These are phyloP conservation scores for Alliaria petiolata DNA, from an alignment of 345 rosid genomes.

Conservation along the genomic window DNA sequence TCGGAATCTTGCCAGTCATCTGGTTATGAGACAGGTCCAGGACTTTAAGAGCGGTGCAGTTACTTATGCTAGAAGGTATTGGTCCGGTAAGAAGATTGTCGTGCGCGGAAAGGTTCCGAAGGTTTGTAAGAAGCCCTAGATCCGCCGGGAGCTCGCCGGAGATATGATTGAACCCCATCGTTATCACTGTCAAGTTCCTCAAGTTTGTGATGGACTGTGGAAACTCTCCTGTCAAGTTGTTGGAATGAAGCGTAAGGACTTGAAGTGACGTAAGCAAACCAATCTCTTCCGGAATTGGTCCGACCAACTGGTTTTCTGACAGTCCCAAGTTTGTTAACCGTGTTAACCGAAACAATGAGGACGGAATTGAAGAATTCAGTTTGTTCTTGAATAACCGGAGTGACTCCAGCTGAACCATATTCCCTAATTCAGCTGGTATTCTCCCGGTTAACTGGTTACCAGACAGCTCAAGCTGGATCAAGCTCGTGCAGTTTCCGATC, in stretches of 20 bases:
- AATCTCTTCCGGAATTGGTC: constrained; percentile 50
- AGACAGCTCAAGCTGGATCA: neutral
- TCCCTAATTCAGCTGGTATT: constrained; percentile 54
- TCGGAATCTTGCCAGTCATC: constrained; percentile 53
- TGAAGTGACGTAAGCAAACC: constrained; percentile 53
- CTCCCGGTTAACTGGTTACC: neutral
- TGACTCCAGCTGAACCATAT: constrained; percentile 42
- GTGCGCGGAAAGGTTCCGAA: constrained; percentile 51
- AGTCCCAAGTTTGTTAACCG: constrained; percentile 56
- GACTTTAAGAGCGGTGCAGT: constrained; percentile 53
- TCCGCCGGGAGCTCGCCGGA: constrained; percentile 59
- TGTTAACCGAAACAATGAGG: constrained; percentile 50
- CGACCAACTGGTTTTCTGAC: constrained; percentile 57
- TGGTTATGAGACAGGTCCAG: constrained; percentile 42
- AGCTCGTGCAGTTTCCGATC: neutral
- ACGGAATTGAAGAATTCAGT: constrained; percentile 69
- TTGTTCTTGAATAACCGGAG: constrained; percentile 48
- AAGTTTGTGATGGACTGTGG: constrained; percentile 61
- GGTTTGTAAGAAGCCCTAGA: constrained; percentile 61
- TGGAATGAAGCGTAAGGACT: constrained; percentile 62
- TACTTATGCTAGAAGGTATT: constrained; percentile 64
- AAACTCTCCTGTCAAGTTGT: constrained; percentile 54
- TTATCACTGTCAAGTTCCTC: constrained; percentile 56
- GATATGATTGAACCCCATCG: constrained; percentile 55
- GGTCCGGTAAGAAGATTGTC: constrained; percentile 62